Base-by-base conservation (phyloP, 164 flowering plant species). In the Sedum album region DNA sequence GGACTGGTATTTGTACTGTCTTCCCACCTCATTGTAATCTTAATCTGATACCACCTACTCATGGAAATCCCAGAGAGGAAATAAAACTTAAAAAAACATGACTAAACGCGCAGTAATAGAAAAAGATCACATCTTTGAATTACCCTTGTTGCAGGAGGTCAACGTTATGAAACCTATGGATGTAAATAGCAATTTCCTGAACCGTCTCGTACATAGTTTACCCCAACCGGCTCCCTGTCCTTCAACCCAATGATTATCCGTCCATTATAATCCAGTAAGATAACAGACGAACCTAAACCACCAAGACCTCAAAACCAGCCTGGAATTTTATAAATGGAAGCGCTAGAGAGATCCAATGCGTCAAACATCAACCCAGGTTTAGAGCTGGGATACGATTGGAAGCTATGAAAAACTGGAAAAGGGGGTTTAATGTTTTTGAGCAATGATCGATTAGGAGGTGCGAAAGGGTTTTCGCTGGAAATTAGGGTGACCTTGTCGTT, bases 91-190 rank as follows among this genome's bases (percentile, higher is more conserved):
- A n/a, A n/a, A n/a, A n/a, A n/a, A n/a, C n/a, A n/a, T n/a, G n/a
- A n/a, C 57, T 39, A 42, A 13, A 66, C 6, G 26, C 49, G 13
- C n/a, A 61, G 30, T 33, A 7, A 5, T 20, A 26, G 0, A 35
- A 35, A 35, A 35, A 35, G 7, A 35, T 35, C 38, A 35, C 3
- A 35, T 35, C 38, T 35, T 35, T 35, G 5, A 35, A 7, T 35
- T 35, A 35, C 38, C 38, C 7, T 35, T 35, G 38, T 35, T 35
- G 38, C 38, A 35, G 90, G 55, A 91, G 90, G 74, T 95, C 97
- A 64, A 91, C 97, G 74, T 95, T 92, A 75, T 91, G 97, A 77
- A 95, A 94, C 69, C 96, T 81, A 66, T 94, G 98, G 67, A 94
- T 79, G 81, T 89, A 94, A 69, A 94, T 73, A 30, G 93, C 88